Percentiles rank a stretch among this genome's conserved stretches.
phyloP scores from a whole-genome alignment of 805 yeast genomes.

The Phaffomyces opuntiae region DNA sequence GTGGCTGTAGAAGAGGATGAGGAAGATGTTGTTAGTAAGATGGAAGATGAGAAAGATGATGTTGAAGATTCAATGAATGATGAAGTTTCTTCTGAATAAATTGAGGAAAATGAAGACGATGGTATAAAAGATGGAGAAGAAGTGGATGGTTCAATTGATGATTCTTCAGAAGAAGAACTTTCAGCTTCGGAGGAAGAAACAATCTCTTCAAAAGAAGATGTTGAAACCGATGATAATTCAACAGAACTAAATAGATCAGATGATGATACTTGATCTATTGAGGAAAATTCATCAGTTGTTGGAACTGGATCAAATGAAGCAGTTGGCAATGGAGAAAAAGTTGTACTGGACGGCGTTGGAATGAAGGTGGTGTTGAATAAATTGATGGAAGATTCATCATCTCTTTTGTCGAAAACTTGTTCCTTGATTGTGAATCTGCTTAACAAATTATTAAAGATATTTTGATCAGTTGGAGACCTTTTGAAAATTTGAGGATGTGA shows the following conservation, averaged over 20 bases:
- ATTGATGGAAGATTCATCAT: not conserved
- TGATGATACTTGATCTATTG: not conserved
- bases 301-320: not conserved
- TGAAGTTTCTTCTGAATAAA: not conserved
- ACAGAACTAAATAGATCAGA: not conserved
- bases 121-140: not conserved
- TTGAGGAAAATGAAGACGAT: not conserved
- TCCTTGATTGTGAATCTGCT: not conserved
- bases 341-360: not conserved
- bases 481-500: no score
- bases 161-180: not conserved
- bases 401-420: not conserved
- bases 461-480: no score
- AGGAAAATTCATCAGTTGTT: not conserved
- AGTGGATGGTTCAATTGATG: no score
- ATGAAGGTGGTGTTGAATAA: not conserved
- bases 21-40: not conserved
- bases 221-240: constrained; percentile 1
- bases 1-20: not conserved
- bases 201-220: not conserved
- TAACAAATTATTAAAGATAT: no score
- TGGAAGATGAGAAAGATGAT: not conserved
- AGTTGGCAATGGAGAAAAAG: not conserved
- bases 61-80: not conserved
- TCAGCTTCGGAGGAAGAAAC: not conserved